These are phyloP conservation scores for Pyricularia sp. DNA, from an alignment of 2,329 filamentous ascomycete genomes.

Conservation along the genomic window DNA sequence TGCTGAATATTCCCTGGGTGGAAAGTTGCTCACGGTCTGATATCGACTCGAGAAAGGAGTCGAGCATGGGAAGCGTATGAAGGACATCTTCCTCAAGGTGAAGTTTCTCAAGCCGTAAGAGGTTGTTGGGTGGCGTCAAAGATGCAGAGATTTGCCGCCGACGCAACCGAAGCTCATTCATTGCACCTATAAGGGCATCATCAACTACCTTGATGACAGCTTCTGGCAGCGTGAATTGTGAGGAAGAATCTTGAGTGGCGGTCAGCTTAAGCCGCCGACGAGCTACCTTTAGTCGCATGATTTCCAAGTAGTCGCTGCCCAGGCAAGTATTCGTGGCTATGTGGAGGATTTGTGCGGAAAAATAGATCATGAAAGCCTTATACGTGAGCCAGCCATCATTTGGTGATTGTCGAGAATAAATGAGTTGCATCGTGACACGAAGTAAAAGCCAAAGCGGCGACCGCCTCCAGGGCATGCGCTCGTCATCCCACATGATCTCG, in stretches of 20 bases:
- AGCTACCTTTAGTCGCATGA: not conserved
- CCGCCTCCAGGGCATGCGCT: not conserved
- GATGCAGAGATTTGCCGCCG: not conserved
- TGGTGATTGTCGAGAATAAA: not conserved
- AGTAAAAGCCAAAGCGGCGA: not conserved
- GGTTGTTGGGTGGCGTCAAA: too few species aligned
- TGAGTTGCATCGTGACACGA: not conserved
- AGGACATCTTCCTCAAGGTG: not conserved
- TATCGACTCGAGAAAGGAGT: not conserved
- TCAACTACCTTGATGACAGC: not conserved
- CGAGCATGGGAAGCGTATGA: not conserved
- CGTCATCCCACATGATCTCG: not conserved
- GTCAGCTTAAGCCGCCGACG: not conserved
- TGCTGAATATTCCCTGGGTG: not conserved
- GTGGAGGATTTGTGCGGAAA: not conserved
- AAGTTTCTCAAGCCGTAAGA: not conserved
- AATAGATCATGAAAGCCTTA: constrained; percentile 2
- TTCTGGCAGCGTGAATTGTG: not conserved
- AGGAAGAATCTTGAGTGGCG: not conserved
- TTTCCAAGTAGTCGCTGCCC: not conserved
- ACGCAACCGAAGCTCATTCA: not conserved
- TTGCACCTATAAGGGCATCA: not conserved
- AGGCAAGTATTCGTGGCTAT: not conserved
- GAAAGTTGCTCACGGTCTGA: not conserved
- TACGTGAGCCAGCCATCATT: not conserved